phyloP scores from a whole-genome alignment of 352 stramenopile genomes.

The Phytophthora sansomeana region DNA sequence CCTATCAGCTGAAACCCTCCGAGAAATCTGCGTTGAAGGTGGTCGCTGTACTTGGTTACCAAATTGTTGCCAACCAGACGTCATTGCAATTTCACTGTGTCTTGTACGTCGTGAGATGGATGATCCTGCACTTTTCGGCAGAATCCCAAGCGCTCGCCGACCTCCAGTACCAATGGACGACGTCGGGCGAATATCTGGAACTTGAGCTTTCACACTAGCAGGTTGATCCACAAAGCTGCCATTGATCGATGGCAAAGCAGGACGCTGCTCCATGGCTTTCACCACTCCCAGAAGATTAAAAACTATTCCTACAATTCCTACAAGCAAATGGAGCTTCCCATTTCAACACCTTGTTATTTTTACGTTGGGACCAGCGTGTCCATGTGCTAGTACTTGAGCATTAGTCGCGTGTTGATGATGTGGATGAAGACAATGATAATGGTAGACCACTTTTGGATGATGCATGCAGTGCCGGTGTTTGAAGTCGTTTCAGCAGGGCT shows the following conservation, averaged over 20 bases:
- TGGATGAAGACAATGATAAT: background rate
- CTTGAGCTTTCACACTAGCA: background rate
- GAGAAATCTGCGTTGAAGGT: constrained; percentile 18
- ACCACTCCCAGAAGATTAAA: constrained; percentile 5
- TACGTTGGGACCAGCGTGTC: constrained; percentile 11
- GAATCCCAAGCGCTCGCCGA: constrained; percentile 1
- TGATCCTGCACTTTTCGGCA: constrained; percentile 40
- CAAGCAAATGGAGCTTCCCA: background rate
- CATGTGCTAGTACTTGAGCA: background rate
- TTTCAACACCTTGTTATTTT: constrained; percentile 32
- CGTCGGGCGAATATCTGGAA: constrained; percentile 3
- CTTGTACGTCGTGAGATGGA: constrained; percentile 18
- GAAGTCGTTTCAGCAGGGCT: constrained; percentile 56
- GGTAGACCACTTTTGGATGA: constrained; percentile 13
- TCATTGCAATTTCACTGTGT: constrained; percentile 3
- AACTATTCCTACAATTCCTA: background rate
- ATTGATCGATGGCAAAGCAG: constrained; percentile 28
- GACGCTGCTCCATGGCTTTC: constrained; percentile 19
- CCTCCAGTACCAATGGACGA: constrained; percentile 12
- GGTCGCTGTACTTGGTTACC: constrained; percentile 19
- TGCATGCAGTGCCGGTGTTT: constrained; percentile 24
- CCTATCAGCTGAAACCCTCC: constrained; percentile 6
- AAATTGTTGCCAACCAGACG: constrained; percentile 4
- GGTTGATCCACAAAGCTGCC: constrained; percentile 5
- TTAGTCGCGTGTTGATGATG: too few relatives aligned